These are phyloP conservation scores for Lepiota venenata DNA, from an alignment of 768 basidiomycete genomes.

Conservation along the genomic window DNA sequence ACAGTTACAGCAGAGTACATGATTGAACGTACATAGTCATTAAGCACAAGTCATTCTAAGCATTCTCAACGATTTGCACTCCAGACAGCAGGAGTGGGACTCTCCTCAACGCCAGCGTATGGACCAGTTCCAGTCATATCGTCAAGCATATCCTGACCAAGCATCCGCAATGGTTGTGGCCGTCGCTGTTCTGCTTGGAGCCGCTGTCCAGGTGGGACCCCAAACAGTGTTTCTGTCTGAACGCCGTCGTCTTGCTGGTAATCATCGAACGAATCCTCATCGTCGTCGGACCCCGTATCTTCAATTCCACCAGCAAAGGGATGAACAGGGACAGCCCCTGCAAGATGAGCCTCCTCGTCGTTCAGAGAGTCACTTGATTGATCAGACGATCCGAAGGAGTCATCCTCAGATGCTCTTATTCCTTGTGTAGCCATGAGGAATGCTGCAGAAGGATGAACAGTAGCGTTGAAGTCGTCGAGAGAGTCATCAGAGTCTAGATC, in stretches of 20 bases:
- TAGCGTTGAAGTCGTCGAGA: conserved; percentile 52
- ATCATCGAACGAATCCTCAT: conserved; percentile 52
- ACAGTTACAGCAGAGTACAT: neutral
- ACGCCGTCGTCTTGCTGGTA: conserved; percentile 30
- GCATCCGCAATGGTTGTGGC: conserved; percentile 43
- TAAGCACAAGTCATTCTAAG: neutral
- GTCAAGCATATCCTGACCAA: conserved; percentile 60
- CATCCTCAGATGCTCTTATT: conserved; percentile 32
- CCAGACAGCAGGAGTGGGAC: conserved; percentile 56
- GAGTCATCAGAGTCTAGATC: conserved; percentile 48
- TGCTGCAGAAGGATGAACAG: conserved; percentile 65
- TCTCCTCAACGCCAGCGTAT: conserved; percentile 60
- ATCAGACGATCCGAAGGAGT: conserved; percentile 51
- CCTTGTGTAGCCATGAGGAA: conserved; percentile 61
- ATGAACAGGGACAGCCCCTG: conserved; percentile 46
- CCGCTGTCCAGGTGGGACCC: conserved; percentile 54
- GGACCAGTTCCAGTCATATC: conserved; percentile 61
- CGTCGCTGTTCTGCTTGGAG: conserved; percentile 21
- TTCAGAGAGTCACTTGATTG: conserved; percentile 56
- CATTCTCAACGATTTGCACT: conserved; percentile 9
- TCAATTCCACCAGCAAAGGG: conserved; percentile 59
- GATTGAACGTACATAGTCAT: neutral
- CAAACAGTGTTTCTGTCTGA: conserved; percentile 71
- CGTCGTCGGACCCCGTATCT: conserved; percentile 48
- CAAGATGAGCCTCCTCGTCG: conserved; percentile 37